A percentile compares a stretch with the other conserved stretches of the same genome.
phyloP scores from a whole-genome alignment of 2,329 filamentous ascomycete species.

The Neofusicoccum sp. region DNA sequence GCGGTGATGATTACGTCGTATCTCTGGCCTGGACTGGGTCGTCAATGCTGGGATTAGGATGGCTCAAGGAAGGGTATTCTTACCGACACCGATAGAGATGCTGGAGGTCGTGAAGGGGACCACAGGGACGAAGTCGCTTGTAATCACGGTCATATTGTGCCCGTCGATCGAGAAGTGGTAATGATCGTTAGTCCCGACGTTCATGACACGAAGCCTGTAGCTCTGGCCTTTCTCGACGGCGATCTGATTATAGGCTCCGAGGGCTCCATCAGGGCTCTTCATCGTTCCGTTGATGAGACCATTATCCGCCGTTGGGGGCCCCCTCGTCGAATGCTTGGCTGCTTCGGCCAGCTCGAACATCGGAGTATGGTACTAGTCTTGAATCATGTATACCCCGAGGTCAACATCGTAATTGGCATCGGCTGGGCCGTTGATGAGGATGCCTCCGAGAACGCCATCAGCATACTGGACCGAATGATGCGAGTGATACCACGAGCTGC shows the following conservation, averaged over 20 bases:
- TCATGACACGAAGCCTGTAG: constrained; percentile 46
- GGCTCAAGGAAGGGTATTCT: neutral
- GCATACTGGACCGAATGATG: constrained; percentile 45
- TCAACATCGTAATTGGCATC: constrained; percentile 56
- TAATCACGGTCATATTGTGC: constrained; percentile 38
- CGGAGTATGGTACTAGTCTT: constrained; percentile 61
- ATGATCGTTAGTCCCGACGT: constrained; percentile 38
- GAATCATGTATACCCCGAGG: constrained; percentile 58
- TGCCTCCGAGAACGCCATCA: constrained; percentile 41
- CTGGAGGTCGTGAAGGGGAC: constrained; percentile 34
- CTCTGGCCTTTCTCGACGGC: constrained; percentile 42
- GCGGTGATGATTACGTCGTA: constrained; percentile 49
- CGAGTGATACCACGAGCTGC: constrained; percentile 45
- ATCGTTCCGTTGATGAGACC: constrained; percentile 57
- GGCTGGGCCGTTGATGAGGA: constrained; percentile 43
- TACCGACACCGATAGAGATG: constrained; percentile 22
- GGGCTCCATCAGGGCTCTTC: constrained; percentile 40
- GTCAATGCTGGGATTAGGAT: neutral
- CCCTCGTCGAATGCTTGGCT: neutral
- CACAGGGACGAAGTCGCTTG: constrained; percentile 36
- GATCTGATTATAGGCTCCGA: constrained; percentile 34
- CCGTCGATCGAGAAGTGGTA: constrained; percentile 40
- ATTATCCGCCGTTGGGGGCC: constrained; percentile 42
- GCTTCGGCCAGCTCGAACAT: neutral
- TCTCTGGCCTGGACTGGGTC: constrained; percentile 32